Evolutionary conservation across 2,329 filamentous ascomycete genomes (phyloP).

Genomic region (Thelonectria discophora): DNA sequence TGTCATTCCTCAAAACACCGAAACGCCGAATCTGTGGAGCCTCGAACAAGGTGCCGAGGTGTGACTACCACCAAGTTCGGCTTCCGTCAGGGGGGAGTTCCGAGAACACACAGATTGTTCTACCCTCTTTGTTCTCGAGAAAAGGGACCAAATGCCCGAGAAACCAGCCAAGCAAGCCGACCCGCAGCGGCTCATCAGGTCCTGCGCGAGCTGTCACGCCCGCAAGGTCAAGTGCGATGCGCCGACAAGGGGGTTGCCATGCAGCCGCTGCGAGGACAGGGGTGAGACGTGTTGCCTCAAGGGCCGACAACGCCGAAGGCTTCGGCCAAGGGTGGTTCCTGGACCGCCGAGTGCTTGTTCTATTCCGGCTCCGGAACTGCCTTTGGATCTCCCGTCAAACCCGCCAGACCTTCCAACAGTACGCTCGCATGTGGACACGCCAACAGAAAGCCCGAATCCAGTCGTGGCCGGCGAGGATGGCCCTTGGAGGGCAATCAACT

Average conservation of each 20-base stretch:
- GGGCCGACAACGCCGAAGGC: slow-evolving; percentile 16
- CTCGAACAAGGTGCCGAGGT: slow-evolving; percentile 2
- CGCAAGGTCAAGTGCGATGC: slow-evolving; percentile 18
- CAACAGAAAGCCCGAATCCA: slow-evolving; percentile 1
- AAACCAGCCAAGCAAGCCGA: neutral
- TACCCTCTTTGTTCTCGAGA: neutral
- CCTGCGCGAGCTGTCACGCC: slow-evolving; percentile 12
- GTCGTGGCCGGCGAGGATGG: slow-evolving; percentile 2
- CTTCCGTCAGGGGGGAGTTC: neutral
- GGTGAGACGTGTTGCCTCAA: slow-evolving; percentile 9
- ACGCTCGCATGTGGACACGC: neutral
- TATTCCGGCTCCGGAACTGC: too few relatives aligned
- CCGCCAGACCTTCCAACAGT: too few relatives aligned
- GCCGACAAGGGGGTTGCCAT: slow-evolving; percentile 8
- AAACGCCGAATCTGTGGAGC: slow-evolving; percentile 10
- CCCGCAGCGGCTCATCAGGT: slow-evolving; percentile 9
- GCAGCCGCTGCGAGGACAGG: slow-evolving; percentile 12
- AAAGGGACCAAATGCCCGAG: neutral
- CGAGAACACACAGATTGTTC: too few relatives aligned
- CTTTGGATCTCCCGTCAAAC: too few relatives aligned
- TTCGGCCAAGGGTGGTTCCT: neutral
- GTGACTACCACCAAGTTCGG: neutral
- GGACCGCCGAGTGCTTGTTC: neutral
- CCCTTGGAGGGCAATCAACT: slow-evolving; percentile 9
- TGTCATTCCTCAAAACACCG: slow-evolving; percentile 3